Base-by-base conservation (phyloP, 1,284 basidiomycete genomes). In the Inonotus obliquus region DNA sequence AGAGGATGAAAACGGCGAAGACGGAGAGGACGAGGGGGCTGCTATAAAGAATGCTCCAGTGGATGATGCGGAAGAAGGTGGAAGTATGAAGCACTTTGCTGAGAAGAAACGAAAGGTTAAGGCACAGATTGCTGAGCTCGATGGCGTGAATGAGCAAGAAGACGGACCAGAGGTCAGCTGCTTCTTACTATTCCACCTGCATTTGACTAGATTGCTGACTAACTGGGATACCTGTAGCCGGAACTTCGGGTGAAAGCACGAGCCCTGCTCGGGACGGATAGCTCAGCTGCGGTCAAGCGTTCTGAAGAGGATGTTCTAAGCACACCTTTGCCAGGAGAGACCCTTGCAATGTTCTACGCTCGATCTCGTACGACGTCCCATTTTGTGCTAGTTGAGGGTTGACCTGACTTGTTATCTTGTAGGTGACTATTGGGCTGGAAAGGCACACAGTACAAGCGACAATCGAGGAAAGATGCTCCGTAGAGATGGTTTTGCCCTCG, bases 261-360 rank as follows among this genome's bases (percentile, higher is more conserved):
- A 0, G 81, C 78, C 0, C 92, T 94, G 70, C 83, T 92, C 79
- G 90, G 87, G 9, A 87, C 89, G 68, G 89, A 92, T 39, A 6
- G 49, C 11, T 41, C 21, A 6, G 47, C 55, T 35, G 13, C 37
- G 66, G 72, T 79, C 1, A 77, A 79, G 0, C 77, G 85, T 2
- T 84, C 88, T 0, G 77, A 82, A 0, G 91, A 93, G 68, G 93
- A 95, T 65, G 73, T 84, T 0, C 71, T 93, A 48, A 90, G 88
- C 63, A 96, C 94, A 0, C 95, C 95, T 0, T 78, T 89, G 5
- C 92, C 94, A 0, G 92, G 93, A n/a, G 95, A 97, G 72, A 92
- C 89, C 0, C 74, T 96, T 6, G 87, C 91, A 0, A 79, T 82
- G 72, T 96, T 96, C 73, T 97, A 95, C 70, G 85, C 89, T 11